A percentile compares a stretch with the other conserved stretches of the same genome.
phyloP scores from a whole-genome alignment of 1,139 yeast genomes.

The Groenewaldozyma sp. region DNA sequence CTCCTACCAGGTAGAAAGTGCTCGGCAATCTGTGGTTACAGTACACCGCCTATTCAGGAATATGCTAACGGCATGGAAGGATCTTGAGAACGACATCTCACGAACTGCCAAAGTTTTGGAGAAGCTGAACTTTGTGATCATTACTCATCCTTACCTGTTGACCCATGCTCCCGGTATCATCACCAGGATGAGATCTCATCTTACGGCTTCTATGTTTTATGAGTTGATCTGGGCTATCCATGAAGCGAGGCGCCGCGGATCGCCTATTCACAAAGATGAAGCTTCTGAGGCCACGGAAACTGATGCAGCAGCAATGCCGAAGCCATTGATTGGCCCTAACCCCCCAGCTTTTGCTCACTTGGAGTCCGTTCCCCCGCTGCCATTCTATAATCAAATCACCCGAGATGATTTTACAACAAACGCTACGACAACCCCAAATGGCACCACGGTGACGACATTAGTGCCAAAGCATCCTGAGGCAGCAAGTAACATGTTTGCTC shows the following conservation, averaged over 20 bases:
- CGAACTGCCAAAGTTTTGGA: constrained; percentile 91
- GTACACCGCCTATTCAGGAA: constrained; percentile 82
- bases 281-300: constrained; percentile 10
- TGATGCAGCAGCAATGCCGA: constrained; percentile 17
- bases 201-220: constrained; percentile 84
- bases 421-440: constrained; percentile 82
- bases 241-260: constrained; percentile 72
- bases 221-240: constrained; percentile 94
- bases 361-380: constrained; percentile 49
- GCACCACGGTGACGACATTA: constrained; percentile 81
- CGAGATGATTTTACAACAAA: constrained; percentile 81
- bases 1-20: constrained; percentile 75
- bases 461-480: constrained; percentile 52
- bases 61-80: constrained; percentile 85
- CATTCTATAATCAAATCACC: constrained; percentile 90
- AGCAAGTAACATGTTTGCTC: constrained; percentile 9
- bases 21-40: constrained; percentile 88
- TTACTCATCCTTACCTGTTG: constrained; percentile 80
- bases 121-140: constrained; percentile 75
- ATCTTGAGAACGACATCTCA: constrained; percentile 81
- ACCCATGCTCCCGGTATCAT: constrained; percentile 63
- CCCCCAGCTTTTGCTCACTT: constrained; percentile 17
- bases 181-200: constrained; percentile 81
- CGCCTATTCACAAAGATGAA: constrained; percentile 10
- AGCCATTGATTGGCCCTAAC: constrained; percentile 23